phyloP scores from a whole-genome alignment of 2,329 filamentous ascomycete species.

The Epicoccum sorghinum region DNA sequence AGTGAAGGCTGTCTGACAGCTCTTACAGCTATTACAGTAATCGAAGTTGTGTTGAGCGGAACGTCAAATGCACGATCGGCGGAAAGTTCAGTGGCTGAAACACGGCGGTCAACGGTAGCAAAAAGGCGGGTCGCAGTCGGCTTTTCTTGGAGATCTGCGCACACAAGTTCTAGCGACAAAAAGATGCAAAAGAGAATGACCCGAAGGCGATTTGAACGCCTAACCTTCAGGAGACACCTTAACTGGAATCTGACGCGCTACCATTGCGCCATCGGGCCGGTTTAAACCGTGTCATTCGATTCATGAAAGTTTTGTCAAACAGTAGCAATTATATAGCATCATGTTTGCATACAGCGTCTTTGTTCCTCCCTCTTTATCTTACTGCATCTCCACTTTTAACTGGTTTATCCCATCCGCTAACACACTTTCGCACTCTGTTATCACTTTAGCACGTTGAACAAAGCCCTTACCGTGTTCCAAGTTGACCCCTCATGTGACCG shows the following conservation, averaged over 20 bases:
- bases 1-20: no score
- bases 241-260: constrained; percentile 24
- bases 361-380: no score
- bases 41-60: background rate
- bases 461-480: no score
- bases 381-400: no score
- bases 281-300: constrained; percentile 19
- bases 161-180: background rate
- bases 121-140: constrained; percentile 7
- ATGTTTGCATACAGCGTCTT: no score
- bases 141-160: background rate
- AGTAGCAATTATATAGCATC: no score
- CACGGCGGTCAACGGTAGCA: constrained; percentile 1
- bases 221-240: constrained; percentile 22
- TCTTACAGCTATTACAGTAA: no score
- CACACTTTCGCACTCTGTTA: no score
- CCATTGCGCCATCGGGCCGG: constrained; percentile 23
- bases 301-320: background rate
- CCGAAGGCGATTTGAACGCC: constrained; percentile 22
- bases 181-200: constrained; percentile 15
- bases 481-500: background rate
- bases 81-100: constrained; percentile 9
- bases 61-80: constrained; percentile 2
- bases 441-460: no score
- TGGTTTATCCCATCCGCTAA: no score